These are phyloP conservation scores for Acer negundo DNA, from an alignment of 345 rosid species.

Conservation along the genomic window DNA sequence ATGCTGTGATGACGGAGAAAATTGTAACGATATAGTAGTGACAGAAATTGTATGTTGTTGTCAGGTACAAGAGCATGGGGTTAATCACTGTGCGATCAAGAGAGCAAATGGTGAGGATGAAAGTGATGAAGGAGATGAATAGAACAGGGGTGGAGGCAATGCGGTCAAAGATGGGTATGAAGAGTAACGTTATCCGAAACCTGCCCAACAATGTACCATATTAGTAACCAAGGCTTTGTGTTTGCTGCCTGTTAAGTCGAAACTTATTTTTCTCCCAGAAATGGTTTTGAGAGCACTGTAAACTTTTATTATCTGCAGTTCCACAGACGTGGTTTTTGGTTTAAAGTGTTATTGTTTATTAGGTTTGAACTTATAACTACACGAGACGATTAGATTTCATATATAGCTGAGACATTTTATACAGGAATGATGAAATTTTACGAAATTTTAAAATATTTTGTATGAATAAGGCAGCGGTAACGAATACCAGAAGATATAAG, in stretches of 20 bases:
- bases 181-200: conserved; percentile 78
- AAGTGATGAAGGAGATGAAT: conserved; percentile 71
- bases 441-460: no score
- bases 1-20: not conserved
- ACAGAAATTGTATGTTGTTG: not conserved
- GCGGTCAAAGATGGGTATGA: conserved; percentile 78
- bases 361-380: no score
- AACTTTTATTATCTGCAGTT: not conserved
- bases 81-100: conserved; percentile 71
- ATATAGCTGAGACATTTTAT: no score
- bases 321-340: not conserved
- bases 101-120: conserved; percentile 77
- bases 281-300: not conserved
- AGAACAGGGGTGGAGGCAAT: conserved; percentile 62
- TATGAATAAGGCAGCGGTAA: not conserved
- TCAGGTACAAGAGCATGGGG: conserved; percentile 89
- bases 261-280: not conserved
- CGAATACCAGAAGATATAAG: not conserved
- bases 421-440: no score
- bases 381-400: no score
- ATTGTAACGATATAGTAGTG: not conserved
- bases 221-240: conserved; percentile 27
- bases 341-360: no score
- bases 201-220: conserved; percentile 81
- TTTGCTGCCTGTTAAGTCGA: no score